These are phyloP conservation scores for Amanita molliuscula DNA, from an alignment of 768 basidiomycete genomes.

Conservation along the genomic window DNA sequence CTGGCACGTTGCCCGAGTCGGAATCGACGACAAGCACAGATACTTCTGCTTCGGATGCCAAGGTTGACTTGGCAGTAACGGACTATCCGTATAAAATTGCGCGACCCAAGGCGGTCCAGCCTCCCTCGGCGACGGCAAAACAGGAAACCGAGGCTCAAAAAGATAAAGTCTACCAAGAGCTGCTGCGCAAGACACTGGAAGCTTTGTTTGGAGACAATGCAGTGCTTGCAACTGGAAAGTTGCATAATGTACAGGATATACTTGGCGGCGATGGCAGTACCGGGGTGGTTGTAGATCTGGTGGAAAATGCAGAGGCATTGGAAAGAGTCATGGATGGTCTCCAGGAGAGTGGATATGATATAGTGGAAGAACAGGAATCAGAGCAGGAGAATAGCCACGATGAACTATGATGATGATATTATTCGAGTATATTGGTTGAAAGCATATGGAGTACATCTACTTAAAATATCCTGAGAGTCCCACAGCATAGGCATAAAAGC, in stretches of 20 bases:
- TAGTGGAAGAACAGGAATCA: conserved; percentile 14
- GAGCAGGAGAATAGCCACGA: conserved; percentile 8
- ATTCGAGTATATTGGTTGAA: background rate
- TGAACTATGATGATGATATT: conserved; percentile 9
- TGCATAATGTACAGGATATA: conserved; percentile 1
- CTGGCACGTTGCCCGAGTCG: conserved; percentile 18
- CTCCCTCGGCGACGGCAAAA: conserved; percentile 16
- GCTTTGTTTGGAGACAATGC: conserved; percentile 20
- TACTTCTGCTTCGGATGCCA: conserved; percentile 6
- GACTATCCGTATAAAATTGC: conserved; percentile 47
- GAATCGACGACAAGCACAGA: conserved; percentile 11
- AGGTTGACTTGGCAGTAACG: conserved; percentile 29
- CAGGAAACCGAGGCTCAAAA: conserved; percentile 12
- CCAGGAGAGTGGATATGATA: conserved; percentile 42
- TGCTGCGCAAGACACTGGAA: conserved; percentile 29
- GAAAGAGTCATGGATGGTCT: conserved; percentile 39
- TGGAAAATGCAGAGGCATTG: conserved; percentile 31
- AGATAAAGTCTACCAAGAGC: conserved; percentile 21
- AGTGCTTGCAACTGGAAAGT: conserved; percentile 8
- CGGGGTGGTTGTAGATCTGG: conserved; percentile 34
- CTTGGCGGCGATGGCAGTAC: conserved; percentile 11
- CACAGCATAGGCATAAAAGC: background rate
- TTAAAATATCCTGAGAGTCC: background rate
- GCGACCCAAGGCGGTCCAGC: conserved; percentile 39
- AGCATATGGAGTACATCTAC: conserved; percentile 5